Percentiles rank a stretch among this genome's conserved stretches.
Evolutionary conservation across 176 grass and related monocot species (phyloP).

Genomic region (Bromus sterilis): DNA sequence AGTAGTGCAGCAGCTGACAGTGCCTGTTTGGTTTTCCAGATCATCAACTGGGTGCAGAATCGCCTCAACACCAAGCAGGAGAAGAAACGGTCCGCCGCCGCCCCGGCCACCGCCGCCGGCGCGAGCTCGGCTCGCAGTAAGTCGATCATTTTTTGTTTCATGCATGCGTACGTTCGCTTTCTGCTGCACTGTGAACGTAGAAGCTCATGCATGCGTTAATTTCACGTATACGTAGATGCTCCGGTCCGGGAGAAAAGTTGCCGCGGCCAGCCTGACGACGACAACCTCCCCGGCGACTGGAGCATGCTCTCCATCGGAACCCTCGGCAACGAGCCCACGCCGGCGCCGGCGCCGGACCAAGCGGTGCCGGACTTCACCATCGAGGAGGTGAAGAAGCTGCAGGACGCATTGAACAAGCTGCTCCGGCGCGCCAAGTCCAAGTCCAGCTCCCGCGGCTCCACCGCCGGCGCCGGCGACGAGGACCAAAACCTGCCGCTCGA

Average conservation of each 20-base stretch:
- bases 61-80: conserved; percentile 54
- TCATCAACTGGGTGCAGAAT: conserved; percentile 86
- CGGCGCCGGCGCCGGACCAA: neutral
- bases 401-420: conserved; percentile 78
- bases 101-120: neutral
- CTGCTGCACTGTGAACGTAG: neutral
- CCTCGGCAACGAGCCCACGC: conserved; percentile 38
- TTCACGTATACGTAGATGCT: conserved; percentile 17
- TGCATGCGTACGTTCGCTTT: neutral
- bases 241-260: conserved; percentile 12
- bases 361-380: conserved; percentile 71
- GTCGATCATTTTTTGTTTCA: neutral
- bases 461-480: conserved; percentile 19
- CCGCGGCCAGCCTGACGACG: conserved; percentile 29
- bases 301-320: conserved; percentile 83
- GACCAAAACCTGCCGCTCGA: conserved; percentile 54
- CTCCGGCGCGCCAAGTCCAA: conserved; percentile 62
- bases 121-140: conserved; percentile 15
- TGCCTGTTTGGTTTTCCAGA: conserved; percentile 11
- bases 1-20: neutral
- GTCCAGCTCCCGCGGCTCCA: conserved; percentile 23
- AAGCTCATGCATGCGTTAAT: neutral
- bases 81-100: conserved; percentile 39
- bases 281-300: conserved; percentile 22
- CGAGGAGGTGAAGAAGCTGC: conserved; percentile 85